phyloP scores from a whole-genome alignment of 441 rosid genomes.

The Populus hybrid region DNA sequence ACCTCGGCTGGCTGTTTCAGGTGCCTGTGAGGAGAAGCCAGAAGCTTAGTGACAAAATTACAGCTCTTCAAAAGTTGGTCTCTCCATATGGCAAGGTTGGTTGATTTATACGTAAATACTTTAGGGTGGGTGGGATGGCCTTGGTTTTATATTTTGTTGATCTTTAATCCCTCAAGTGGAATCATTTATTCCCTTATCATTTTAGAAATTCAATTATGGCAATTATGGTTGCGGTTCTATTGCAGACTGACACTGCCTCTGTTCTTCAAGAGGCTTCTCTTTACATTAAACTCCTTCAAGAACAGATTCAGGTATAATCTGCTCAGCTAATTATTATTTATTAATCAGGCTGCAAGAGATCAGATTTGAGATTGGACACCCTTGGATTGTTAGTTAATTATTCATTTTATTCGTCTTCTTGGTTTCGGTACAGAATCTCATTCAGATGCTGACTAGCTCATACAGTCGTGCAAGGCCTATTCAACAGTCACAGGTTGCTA shows the following conservation, averaged over 20 bases:
- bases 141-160: background rate
- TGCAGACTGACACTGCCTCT: conserved; percentile 74
- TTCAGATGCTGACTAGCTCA: conserved; percentile 40
- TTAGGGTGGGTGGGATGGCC: background rate
- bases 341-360: background rate
- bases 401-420: too few species aligned
- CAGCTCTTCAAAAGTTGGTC: conserved; percentile 66
- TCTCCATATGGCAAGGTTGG: conserved; percentile 75
- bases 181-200: background rate
- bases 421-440: conserved; percentile 26
- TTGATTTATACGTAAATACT: background rate
- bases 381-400: background rate
- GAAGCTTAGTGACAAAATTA: conserved; percentile 58
- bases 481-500: conserved; percentile 34
- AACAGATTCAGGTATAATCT: conserved; percentile 51
- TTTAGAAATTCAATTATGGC: too few species aligned
- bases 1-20: conserved; percentile 15
- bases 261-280: conserved; percentile 70
- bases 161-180: background rate
- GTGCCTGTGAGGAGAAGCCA: conserved; percentile 54
- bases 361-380: background rate
- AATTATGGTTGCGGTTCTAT: background rate
- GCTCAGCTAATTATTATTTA: background rate
- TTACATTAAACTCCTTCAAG: conserved; percentile 55
- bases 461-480: conserved; percentile 15